Conservation (phyloP, 176 grass and related monocot genomes). For the Eleusine indica region DNA sequence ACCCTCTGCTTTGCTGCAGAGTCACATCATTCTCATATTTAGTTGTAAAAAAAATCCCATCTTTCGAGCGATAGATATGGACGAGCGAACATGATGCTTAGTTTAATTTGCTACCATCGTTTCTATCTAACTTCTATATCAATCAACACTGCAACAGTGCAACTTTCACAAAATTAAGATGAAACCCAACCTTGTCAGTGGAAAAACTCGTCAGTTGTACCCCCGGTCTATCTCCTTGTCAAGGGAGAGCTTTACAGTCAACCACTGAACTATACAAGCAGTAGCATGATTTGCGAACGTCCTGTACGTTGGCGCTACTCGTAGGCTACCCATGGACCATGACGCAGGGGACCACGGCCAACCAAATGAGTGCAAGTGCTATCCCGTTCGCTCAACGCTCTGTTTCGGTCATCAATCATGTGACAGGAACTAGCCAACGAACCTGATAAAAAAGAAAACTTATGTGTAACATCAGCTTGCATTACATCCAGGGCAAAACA, state of each 20-base stretch:
- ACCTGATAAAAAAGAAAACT: background rate
- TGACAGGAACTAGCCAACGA: constrained; percentile 31
- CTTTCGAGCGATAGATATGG: too few species aligned
- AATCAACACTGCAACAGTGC: too few species aligned
- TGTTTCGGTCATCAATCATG: background rate
- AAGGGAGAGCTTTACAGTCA: background rate
- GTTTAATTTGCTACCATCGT: too few species aligned
- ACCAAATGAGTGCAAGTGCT: background rate
- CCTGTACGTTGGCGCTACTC: background rate
- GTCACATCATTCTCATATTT: too few species aligned
- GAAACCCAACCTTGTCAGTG: too few species aligned
- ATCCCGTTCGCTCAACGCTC: background rate
- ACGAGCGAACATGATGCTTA: too few species aligned
- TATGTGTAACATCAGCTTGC: background rate
- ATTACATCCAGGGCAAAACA: background rate
- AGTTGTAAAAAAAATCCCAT: too few species aligned
- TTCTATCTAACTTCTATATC: too few species aligned
- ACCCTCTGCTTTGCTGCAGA: too few species aligned
- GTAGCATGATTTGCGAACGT: background rate
- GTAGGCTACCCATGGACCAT: background rate
- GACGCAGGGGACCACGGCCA: background rate
- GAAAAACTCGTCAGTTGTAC: too few species aligned
- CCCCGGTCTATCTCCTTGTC: background rate
- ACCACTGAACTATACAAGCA: background rate
- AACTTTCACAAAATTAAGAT: too few species aligned